Evolutionary conservation across 169 alveolate species (phyloP).

Genomic region (Plasmodium cynomolgi): DNA sequence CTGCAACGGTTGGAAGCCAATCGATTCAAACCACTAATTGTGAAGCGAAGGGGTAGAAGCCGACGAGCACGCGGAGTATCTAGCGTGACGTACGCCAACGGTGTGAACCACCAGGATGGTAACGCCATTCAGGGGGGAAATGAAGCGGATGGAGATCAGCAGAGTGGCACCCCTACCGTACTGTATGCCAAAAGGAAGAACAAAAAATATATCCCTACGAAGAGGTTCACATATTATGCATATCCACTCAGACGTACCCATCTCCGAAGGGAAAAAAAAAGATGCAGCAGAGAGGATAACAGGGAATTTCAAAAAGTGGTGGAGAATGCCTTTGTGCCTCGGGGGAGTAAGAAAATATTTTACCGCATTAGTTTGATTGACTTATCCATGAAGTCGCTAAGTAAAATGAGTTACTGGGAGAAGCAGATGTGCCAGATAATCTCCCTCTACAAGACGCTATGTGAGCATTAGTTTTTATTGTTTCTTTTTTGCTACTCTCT

Average conservation of each 20-base stretch:
- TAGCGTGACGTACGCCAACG: neutral
- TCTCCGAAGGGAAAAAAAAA: slow-evolving; percentile 20
- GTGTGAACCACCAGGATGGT: neutral
- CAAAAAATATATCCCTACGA: slow-evolving; percentile 7
- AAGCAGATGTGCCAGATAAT: slow-evolving; percentile 56
- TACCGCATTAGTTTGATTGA: slow-evolving; percentile 73
- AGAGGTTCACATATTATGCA: neutral
- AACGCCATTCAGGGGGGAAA: neutral
- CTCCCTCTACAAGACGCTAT: slow-evolving; percentile 2
- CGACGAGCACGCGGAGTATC: neutral
- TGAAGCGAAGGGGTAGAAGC: neutral
- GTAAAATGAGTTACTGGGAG: slow-evolving; percentile 55
- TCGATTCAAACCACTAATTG: slow-evolving; percentile 27
- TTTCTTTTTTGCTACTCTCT: neutral
- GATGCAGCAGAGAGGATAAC: slow-evolving; percentile 1
- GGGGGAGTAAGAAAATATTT: slow-evolving; percentile 20
- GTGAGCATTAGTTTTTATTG: neutral
- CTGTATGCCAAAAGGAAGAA: neutral
- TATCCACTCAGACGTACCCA: neutral
- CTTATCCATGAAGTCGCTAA: slow-evolving; percentile 56
- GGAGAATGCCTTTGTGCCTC: slow-evolving; percentile 6
- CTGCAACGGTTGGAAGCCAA: slow-evolving; percentile 5
- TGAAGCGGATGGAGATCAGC: neutral
- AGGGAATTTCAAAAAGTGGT: slow-evolving; percentile 11
- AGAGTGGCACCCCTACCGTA: neutral